Evolutionary conservation across 2,329 filamentous ascomycete species (phyloP).

Genomic region (Aspergillus cejpii): DNA sequence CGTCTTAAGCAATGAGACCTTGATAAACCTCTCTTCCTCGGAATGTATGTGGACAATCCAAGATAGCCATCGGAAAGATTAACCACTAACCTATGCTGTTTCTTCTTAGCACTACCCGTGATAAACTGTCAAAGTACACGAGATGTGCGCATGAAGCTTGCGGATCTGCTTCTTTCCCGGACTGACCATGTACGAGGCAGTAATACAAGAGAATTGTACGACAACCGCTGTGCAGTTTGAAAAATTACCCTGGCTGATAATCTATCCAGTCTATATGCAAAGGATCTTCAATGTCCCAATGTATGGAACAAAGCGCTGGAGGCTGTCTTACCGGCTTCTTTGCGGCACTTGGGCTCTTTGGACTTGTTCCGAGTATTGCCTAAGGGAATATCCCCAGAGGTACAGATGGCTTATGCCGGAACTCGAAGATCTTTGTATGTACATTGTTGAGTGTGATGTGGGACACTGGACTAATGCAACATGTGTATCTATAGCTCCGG

Average conservation of each 20-base stretch:
- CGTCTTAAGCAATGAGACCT: slow-evolving; percentile 25
- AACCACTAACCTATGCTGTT: slow-evolving; percentile 1
- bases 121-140: slow-evolving; percentile 31
- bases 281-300: slow-evolving; percentile 30
- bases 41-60: slow-evolving; percentile 19
- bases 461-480: not conserved
- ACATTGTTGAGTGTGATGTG: not conserved
- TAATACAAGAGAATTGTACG: slow-evolving; percentile 18
- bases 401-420: slow-evolving; percentile 36
- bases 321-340: slow-evolving; percentile 25
- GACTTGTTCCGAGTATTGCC: slow-evolving; percentile 34
- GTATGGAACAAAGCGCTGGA: slow-evolving; percentile 28
- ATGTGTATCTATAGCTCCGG: slow-evolving; percentile 23
- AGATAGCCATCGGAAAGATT: not conserved
- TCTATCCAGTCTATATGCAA: slow-evolving; percentile 30
- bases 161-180: slow-evolving; percentile 22
- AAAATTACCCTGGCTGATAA: slow-evolving; percentile 10
- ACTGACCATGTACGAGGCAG: slow-evolving; percentile 2
- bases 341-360: slow-evolving; percentile 30
- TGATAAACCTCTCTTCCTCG: slow-evolving; percentile 30
- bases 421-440: slow-evolving; percentile 28
- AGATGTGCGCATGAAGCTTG: slow-evolving; percentile 30
- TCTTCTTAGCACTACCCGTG: slow-evolving; percentile 25
- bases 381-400: slow-evolving; percentile 30
- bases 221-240: slow-evolving; percentile 8